Evolutionary conservation across 1,139 yeast species (phyloP).

Genomic region (Taiozyma sp.): DNA sequence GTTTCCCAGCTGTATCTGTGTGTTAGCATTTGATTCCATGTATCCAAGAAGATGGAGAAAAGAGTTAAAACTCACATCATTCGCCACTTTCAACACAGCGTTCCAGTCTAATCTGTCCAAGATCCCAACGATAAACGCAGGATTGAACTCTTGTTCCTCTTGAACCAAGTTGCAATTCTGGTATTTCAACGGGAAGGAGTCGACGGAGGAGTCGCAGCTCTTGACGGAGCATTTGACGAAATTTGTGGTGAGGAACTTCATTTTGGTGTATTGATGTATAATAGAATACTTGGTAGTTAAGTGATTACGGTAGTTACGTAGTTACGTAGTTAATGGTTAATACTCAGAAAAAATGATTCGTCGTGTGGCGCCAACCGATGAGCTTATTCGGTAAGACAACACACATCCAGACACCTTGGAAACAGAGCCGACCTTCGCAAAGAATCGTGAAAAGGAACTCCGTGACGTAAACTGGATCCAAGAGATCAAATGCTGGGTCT

Average conservation of each 20-base stretch:
- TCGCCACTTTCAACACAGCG: constrained; percentile 74
- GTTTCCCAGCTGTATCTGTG: constrained; percentile 29
- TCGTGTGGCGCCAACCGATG: background rate
- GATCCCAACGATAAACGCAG: constrained; percentile 74
- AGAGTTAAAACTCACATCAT: constrained; percentile 40
- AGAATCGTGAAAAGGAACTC: no score
- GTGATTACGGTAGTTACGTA: no score
- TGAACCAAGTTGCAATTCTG: constrained; percentile 69
- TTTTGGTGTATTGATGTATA: constrained; percentile 23
- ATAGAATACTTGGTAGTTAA: no score
- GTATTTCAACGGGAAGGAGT: constrained; percentile 78
- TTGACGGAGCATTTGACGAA: constrained; percentile 93
- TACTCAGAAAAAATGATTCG: background rate
- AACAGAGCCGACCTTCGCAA: no score
- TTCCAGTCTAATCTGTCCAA: constrained; percentile 85
- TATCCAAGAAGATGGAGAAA: no score
- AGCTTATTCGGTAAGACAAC: background rate
- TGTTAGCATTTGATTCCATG: no score
- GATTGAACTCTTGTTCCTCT: constrained; percentile 76
- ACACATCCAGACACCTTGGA: no score
- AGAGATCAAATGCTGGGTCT: no score
- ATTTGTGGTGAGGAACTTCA: constrained; percentile 93
- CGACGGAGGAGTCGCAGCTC: constrained; percentile 61
- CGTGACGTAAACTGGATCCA: no score
- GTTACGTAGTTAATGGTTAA: no score